These are phyloP conservation scores for Geoglossum cookeanum DNA, from an alignment of 2,329 filamentous ascomycete genomes.

Conservation along the genomic window DNA sequence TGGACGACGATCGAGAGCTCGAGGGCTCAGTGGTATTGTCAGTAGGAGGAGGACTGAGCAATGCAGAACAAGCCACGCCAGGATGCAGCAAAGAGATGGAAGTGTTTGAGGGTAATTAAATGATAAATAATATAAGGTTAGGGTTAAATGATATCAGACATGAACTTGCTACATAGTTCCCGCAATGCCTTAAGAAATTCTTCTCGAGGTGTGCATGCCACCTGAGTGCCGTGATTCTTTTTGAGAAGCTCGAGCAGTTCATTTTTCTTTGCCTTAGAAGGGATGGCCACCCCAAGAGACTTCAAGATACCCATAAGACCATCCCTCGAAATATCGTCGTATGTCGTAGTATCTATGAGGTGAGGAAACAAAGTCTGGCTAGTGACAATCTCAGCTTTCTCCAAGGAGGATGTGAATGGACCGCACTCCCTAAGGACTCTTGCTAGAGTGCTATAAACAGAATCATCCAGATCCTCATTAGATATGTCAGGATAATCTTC, in stretches of 20 bases:
- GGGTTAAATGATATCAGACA: too few species aligned
- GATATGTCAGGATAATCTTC: constrained; percentile 8
- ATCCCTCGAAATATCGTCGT: neutral
- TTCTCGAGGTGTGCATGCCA: neutral
- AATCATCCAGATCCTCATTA: constrained; percentile 7
- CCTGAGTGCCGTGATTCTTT: neutral
- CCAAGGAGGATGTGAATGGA: neutral
- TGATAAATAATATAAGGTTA: too few species aligned
- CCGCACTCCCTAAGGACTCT: neutral
- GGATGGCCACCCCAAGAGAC: neutral
- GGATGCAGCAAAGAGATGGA: too few species aligned
- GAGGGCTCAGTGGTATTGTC: too few species aligned
- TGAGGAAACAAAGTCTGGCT: constrained; percentile 1
- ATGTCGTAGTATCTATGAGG: neutral
- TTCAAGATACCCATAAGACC: neutral
- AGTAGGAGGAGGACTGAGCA: too few species aligned
- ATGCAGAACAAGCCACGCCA: too few species aligned
- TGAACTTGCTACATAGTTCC: neutral
- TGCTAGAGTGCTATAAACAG: neutral
- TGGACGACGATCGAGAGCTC: too few species aligned
- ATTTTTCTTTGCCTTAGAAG: neutral
- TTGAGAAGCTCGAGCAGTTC: neutral
- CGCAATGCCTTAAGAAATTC: neutral
- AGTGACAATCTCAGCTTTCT: constrained; percentile 1
- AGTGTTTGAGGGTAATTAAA: too few species aligned